phyloP scores from a whole-genome alignment of 73 alveolate genomes.

The Tetrahymena thermophila region DNA sequence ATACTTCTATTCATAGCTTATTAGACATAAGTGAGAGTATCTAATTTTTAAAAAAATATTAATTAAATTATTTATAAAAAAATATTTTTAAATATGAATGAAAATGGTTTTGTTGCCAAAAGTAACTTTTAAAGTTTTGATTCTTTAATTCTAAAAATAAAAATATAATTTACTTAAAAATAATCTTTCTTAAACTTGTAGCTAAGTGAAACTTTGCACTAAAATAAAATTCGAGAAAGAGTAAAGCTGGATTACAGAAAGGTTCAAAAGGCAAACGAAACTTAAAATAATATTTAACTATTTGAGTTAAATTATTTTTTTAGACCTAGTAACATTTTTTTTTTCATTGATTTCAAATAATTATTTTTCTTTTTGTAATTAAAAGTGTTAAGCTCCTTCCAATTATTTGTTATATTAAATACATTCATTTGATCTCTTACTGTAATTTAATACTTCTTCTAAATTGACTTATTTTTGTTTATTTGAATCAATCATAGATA shows the following conservation, averaged over 20 bases:
- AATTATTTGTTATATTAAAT: neutral
- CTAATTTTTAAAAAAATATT: neutral
- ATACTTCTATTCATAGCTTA: neutral
- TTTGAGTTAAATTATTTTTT: neutral
- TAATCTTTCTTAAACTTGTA: neutral
- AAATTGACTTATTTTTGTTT: neutral
- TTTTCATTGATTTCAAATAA: neutral
- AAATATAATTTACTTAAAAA: neutral
- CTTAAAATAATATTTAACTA: neutral
- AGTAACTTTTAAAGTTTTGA: no score
- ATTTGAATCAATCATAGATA: neutral
- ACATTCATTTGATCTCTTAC: neutral
- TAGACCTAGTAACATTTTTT: neutral
- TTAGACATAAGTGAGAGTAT: neutral
- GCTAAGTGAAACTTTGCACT: neutral
- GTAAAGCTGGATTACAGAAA: neutral
- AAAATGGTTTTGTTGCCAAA: no score
- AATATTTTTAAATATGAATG: no score
- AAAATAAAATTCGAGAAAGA: neutral
- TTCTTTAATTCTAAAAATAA: no score
- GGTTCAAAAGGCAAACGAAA: neutral
- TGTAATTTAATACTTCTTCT: neutral
- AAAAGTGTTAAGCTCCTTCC: no score
- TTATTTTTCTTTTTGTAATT: neutral
- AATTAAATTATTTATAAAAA: no score